Conservation (phyloP, 2,329 filamentous ascomycete species). For the Pseudocercospora vitis region DNA sequence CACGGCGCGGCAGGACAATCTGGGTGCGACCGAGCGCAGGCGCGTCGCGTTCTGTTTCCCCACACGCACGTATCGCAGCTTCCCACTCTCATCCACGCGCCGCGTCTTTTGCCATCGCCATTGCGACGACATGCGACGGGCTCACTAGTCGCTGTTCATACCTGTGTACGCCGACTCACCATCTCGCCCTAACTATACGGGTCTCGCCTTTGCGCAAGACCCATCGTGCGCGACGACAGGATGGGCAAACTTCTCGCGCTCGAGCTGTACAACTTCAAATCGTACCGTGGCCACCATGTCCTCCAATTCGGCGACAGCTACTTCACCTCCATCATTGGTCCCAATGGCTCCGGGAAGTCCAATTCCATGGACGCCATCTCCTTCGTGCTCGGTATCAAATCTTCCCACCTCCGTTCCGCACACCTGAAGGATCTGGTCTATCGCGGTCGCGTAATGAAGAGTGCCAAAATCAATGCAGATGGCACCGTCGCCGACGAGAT, state of each 20-base stretch:
- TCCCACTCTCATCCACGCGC: too few species aligned
- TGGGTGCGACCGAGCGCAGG: background rate
- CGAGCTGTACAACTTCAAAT: constrained; percentile 98
- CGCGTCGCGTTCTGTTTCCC: constrained; percentile 8
- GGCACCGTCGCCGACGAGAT: constrained; percentile 63
- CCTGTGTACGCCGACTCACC: too few species aligned
- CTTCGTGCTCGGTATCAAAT: constrained; percentile 97
- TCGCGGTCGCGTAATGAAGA: constrained; percentile 87
- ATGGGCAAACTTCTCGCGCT: constrained; percentile 97
- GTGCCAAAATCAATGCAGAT: constrained; percentile 88
- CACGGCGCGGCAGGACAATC: background rate
- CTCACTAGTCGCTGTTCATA: too few species aligned
- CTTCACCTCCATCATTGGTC: constrained; percentile 98
- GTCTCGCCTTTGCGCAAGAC: too few species aligned
- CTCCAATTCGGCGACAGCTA: constrained; percentile 96
- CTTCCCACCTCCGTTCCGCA: constrained; percentile 91
- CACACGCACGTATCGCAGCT: too few species aligned
- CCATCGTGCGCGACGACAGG: too few species aligned
- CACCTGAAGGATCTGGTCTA: constrained; percentile 95
- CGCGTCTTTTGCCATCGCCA: too few species aligned
- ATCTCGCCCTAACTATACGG: too few species aligned
- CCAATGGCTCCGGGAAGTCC: constrained; percentile 98
- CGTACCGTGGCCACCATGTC: constrained; percentile 94
- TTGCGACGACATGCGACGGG: too few species aligned
- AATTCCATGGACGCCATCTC: constrained; percentile 99